These are phyloP conservation scores for Tuber magnatum DNA, from an alignment of 495 filamentous ascomycete genomes.

Conservation along the genomic window DNA sequence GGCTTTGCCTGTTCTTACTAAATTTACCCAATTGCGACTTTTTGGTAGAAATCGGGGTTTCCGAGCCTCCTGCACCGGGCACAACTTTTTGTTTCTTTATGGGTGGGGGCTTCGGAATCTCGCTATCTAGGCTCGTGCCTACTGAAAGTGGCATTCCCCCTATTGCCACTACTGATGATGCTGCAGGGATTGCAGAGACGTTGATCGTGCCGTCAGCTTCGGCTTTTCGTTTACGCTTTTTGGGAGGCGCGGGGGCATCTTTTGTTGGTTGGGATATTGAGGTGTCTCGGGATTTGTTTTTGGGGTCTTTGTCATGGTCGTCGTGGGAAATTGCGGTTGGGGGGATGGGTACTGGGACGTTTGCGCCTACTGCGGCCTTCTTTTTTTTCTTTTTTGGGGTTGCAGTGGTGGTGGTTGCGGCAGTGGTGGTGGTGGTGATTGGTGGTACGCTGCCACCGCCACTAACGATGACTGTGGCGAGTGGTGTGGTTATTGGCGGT, in stretches of 20 bases:
- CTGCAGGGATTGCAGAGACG: neutral
- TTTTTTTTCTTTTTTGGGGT: constrained; percentile 40
- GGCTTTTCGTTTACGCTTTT: constrained; percentile 38
- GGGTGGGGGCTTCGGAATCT: constrained; percentile 15
- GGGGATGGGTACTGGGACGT: neutral
- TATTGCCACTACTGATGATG: neutral
- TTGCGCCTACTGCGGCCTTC: constrained; percentile 7
- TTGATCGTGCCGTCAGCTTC: constrained; percentile 10
- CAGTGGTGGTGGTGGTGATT: neutral
- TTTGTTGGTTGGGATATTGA: constrained; percentile 15
- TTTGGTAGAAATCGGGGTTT: constrained; percentile 12
- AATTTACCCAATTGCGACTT: constrained; percentile 32
- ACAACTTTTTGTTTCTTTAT: constrained; percentile 34
- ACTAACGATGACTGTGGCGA: neutral
- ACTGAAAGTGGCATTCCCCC: neutral
- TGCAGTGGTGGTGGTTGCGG: constrained; percentile 8
- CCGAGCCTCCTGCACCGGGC: neutral
- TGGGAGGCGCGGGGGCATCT: constrained; percentile 11
- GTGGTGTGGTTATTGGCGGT: constrained; percentile 9
- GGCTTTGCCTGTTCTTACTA: constrained; percentile 24
- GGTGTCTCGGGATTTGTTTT: constrained; percentile 18
- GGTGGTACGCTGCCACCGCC: neutral
- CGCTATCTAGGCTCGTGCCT: constrained; percentile 1
- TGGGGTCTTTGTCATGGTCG: constrained; percentile 13
- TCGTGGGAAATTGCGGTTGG: constrained; percentile 5